phyloP scores from a whole-genome alignment of 768 basidiomycete genomes.

The Tulasnella sp. region DNA sequence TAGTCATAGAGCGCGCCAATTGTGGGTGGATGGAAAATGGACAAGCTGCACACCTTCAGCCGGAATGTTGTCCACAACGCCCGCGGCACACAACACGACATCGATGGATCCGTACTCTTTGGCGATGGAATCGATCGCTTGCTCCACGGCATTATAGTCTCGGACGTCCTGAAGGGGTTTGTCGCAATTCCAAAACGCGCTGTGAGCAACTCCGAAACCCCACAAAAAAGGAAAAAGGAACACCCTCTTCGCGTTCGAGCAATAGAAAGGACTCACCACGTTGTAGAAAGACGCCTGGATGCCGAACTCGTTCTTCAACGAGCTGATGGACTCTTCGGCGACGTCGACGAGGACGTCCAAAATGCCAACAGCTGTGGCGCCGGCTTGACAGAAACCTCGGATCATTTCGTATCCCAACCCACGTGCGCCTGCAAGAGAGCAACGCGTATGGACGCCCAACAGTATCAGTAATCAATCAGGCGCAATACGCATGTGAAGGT shows the following conservation, averaged over 20 bases:
- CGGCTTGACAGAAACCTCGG: conserved; percentile 28
- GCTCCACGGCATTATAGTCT: conserved; percentile 28
- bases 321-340: conserved; percentile 19
- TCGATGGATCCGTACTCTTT: conserved; percentile 27
- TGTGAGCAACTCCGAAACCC: neutral
- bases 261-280: conserved; percentile 1
- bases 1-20: neutral
- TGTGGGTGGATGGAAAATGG: neutral
- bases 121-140: conserved; percentile 27
- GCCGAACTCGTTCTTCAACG: conserved; percentile 24
- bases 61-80: conserved; percentile 27
- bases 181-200: neutral
- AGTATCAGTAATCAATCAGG: neutral
- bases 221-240: neutral
- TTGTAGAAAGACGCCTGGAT: conserved; percentile 27
- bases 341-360: conserved; percentile 27
- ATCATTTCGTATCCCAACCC: conserved; percentile 29
- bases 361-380: conserved; percentile 22
- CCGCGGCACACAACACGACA: conserved; percentile 26
- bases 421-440: conserved; percentile 23
- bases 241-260: neutral
- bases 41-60: conserved; percentile 13
- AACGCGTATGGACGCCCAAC: too few species aligned
- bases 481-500: neutral
- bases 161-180: conserved; percentile 21